Evolutionary conservation across 176 grass and related monocot species (phyloP).

Genomic region (Echinochloa phyllopogon): DNA sequence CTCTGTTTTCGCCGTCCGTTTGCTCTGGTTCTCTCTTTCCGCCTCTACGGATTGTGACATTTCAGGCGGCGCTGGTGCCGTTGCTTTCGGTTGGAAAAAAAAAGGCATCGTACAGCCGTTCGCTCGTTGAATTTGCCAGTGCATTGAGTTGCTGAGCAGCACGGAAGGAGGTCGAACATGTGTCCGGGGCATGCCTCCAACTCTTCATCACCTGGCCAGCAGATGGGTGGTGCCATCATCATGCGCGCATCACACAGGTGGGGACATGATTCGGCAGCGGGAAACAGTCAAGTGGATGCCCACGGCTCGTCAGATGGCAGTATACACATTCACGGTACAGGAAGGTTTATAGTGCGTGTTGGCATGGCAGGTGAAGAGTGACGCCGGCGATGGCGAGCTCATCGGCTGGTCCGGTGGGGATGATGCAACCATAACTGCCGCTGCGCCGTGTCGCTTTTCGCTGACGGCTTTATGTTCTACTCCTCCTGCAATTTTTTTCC

Average conservation of each 20-base stretch:
- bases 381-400: slow-evolving; percentile 11
- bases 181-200: background rate
- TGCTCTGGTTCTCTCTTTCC: background rate
- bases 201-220: background rate
- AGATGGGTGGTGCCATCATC: too few relatives aligned
- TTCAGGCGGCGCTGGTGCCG: background rate
- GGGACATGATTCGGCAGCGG: too few relatives aligned
- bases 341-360: slow-evolving; percentile 7
- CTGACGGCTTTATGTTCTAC: slow-evolving; percentile 2
- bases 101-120: too few relatives aligned
- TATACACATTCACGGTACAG: background rate
- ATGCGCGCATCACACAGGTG: too few relatives aligned
- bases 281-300: slow-evolving; percentile 6
- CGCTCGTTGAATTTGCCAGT: too few relatives aligned
- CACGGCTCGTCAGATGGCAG: background rate
- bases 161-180: background rate
- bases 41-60: background rate
- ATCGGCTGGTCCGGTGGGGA: slow-evolving; percentile 9
- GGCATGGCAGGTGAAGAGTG: slow-evolving; percentile 20
- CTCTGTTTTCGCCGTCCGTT: background rate
- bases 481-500: background rate
- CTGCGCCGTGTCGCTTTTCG: background rate
- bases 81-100: too few relatives aligned
- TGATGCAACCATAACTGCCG: slow-evolving; percentile 40
- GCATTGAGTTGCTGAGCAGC: background rate